Percentiles rank a stretch among this genome's conserved stretches.
Conservation (phyloP, 345 rosid species). For the Psidium guajava region DNA sequence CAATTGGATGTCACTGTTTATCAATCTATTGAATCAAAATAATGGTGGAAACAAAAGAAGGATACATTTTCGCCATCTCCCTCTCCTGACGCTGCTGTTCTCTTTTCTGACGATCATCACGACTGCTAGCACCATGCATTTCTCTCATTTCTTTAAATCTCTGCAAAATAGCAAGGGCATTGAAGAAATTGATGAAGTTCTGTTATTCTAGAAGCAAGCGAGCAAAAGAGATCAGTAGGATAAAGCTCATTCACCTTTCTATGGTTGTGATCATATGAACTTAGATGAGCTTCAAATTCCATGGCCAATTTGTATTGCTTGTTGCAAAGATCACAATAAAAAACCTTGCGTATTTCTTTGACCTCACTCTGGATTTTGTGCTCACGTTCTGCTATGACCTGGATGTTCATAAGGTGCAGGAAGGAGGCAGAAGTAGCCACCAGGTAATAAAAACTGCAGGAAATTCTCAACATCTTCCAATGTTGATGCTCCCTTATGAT, state of each 20-base stretch:
- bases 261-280: slow-evolving; percentile 98
- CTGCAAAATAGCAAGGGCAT: slow-evolving; percentile 21
- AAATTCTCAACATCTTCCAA: slow-evolving; percentile 75
- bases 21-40: not conserved
- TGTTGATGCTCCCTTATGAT: slow-evolving; percentile 69
- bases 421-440: slow-evolving; percentile 99
- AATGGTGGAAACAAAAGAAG: not conserved
- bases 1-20: not conserved
- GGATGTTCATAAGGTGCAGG: slow-evolving; percentile 99
- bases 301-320: slow-evolving; percentile 93
- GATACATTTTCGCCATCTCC: slow-evolving; percentile 74
- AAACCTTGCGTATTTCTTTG: slow-evolving; percentile 84
- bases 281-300: slow-evolving; percentile 92
- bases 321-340: slow-evolving; percentile 92
- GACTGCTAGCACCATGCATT: slow-evolving; percentile 72
- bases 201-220: not conserved
- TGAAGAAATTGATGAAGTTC: not conserved
- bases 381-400: slow-evolving; percentile 99
- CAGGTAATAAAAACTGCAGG: slow-evolving; percentile 98
- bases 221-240: not conserved
- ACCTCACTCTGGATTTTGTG: slow-evolving; percentile 96
- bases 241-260: slow-evolving; percentile 54
- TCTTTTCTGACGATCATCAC: slow-evolving; percentile 88
- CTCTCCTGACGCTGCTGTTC: slow-evolving; percentile 84
- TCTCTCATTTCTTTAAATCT: slow-evolving; percentile 96